Evolutionary conservation across 2,329 filamentous ascomycete genomes (phyloP).

Genomic region (Ceratocystis papillata): DNA sequence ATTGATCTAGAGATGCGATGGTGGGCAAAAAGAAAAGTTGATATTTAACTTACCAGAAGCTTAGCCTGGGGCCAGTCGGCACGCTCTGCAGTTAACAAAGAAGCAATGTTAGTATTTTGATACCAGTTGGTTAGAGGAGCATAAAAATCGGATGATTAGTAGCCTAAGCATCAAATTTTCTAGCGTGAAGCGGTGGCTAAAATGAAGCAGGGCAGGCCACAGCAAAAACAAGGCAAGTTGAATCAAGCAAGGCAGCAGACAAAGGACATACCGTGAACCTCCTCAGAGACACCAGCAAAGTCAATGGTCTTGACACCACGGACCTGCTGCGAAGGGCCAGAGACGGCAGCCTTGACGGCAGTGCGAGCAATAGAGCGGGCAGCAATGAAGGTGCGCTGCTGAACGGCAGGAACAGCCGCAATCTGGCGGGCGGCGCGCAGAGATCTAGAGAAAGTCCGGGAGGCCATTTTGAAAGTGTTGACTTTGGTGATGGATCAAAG

Average conservation of each 20-base stretch:
- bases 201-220: background rate
- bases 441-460: slow-evolving; percentile 60
- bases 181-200: background rate
- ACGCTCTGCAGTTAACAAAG: slow-evolving; percentile 55
- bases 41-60: slow-evolving; percentile 64
- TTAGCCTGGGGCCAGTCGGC: slow-evolving; percentile 98
- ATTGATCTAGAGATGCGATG: background rate
- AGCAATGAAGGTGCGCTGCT: slow-evolving; percentile 53
- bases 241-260: slow-evolving; percentile 19
- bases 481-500: slow-evolving; percentile 26
- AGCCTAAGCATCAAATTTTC: slow-evolving; percentile 13
- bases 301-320: slow-evolving; percentile 97
- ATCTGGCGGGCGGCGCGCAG: slow-evolving; percentile 55
- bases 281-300: slow-evolving; percentile 92
- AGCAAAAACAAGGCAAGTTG: background rate
- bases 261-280: slow-evolving; percentile 65
- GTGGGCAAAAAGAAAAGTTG: background rate
- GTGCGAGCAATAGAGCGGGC: slow-evolving; percentile 47
- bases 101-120: slow-evolving; percentile 14
- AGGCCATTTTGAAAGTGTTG: slow-evolving; percentile 52
- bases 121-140: background rate
- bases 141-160: background rate
- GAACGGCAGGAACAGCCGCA: slow-evolving; percentile 44
- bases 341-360: slow-evolving; percentile 42
- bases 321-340: slow-evolving; percentile 52